Base-by-base conservation (phyloP, 306 rosid genomes). In the Vigna angularis region DNA sequence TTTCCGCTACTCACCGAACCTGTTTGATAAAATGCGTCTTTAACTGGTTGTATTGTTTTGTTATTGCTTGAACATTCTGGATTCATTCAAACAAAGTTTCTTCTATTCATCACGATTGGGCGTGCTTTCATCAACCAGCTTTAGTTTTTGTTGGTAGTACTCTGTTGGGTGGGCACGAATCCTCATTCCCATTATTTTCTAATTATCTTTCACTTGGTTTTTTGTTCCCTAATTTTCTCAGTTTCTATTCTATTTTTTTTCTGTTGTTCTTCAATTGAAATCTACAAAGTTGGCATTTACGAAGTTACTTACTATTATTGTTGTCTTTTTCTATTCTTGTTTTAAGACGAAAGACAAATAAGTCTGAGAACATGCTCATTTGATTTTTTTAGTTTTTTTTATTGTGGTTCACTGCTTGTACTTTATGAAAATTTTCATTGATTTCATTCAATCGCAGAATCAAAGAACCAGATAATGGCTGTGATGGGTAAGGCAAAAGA, bases 401-500 rank as follows among this genome's bases (percentile, higher is more conserved):
- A 57, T 22, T 45, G 3, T 15, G 32, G 51, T 32, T 38, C 4
- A 62, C 45, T 8, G 15, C 50, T 49, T 70, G 11, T 78, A 42
- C 34, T 34, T 71, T 62, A 32, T 68, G 69, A 78, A 32, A 47
- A 17, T 32, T 28, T 20, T 88, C 70, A 44, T 12, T 44, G 62
- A 24, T 78, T 83, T 78, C 11, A 32, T 75, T 71, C 62, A 13
- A 81, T 56, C 58, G 74, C 62, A 77, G 83, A 76, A 73, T 59
- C 44, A 38, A 58, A 64, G 70, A 22, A 57, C 30, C 6, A 42
- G 20, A 47, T 47, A 22, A 79, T 85, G 83, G 66, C 62, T 30
- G 28, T 78, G 18, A 24, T 32, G 72, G 75, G 81, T 34, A 85
- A 70, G 80, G 75, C 70, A 59, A 81, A 72, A 61, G 83, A 73